Base-by-base conservation (phyloP, 345 rosid genomes). In the Carallia pectinifolia region DNA sequence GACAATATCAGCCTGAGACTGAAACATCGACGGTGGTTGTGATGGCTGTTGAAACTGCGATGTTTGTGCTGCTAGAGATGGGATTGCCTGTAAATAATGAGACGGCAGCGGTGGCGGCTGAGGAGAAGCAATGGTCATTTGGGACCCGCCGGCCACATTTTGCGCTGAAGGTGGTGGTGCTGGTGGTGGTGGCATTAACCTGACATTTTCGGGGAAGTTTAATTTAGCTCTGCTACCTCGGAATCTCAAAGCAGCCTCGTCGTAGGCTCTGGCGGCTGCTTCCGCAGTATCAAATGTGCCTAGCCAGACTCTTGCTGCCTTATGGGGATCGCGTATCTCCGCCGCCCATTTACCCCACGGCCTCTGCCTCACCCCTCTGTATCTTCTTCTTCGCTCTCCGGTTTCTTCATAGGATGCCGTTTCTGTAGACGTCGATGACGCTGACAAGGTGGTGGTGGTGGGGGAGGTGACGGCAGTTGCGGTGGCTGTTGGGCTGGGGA, bases 291-390 rank as follows among this genome's bases (percentile, higher is more conserved):
- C 88, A 75, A 93, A 90, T 19, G 98, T 92, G 27, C 98, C 98
- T 0, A 90, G 85, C 98, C 98, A 92, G 4, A 92, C 93, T 65
- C 98, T 78, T 8, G 90, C 88, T 1, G 96, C 98, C 62, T 83
- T 92, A 64, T 86, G 90, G 0, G 98, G 95, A 71, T 90, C 98
- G 0, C 96, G 88, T 58, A 92, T 92, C 82, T 92, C 98, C 0
- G 98, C 96, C 0, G 95, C 98, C 98, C 98, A 92, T 70, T 88
- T 90, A 0, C 96, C 96, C 96, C 98, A 88, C 0, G 96, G 98
- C 62, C 97, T 84, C 78, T 90, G 97, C 76, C 98, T 73, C 54
- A 90, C 93, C 56, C 96, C 98, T 75, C 98, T 87, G 77, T 89
- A 90, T 80, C 84, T 84, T 69, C 87, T 82, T 17, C 81, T 83